phyloP scores from a whole-genome alignment of 2,329 filamentous ascomycete species.

The Apiospora rasikravindrae region DNA sequence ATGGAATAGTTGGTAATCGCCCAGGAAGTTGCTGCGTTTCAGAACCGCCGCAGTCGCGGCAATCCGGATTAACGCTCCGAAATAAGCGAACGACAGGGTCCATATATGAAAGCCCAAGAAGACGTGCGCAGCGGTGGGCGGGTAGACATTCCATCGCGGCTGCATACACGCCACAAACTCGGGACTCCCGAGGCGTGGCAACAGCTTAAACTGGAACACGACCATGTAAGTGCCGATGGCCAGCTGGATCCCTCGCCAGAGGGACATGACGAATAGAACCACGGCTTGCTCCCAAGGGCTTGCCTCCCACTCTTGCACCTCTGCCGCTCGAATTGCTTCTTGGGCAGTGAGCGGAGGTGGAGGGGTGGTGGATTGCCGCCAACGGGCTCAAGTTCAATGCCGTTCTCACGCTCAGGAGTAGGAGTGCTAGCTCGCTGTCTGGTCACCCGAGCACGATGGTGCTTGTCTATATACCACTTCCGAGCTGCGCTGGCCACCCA shows the following conservation, averaged over 20 bases:
- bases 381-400: background rate
- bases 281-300: background rate
- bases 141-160: background rate
- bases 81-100: too few relatives aligned
- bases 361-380: background rate
- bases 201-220: background rate
- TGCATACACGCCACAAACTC: background rate
- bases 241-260: background rate
- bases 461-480: background rate
- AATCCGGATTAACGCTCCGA: too few relatives aligned
- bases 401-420: background rate
- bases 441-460: background rate
- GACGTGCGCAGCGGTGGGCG: background rate
- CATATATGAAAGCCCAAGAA: background rate
- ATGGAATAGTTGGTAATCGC: too few relatives aligned
- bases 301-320: background rate
- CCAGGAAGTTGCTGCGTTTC: too few relatives aligned
- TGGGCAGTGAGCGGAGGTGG: background rate
- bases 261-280: background rate
- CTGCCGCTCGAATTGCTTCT: background rate
- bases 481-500: background rate
- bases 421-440: background rate
- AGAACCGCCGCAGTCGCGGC: background rate
- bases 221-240: background rate
- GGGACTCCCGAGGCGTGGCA: background rate